Conservation (phyloP, 2,329 filamentous ascomycete genomes). For the Endoconidiophora laricicola region DNA sequence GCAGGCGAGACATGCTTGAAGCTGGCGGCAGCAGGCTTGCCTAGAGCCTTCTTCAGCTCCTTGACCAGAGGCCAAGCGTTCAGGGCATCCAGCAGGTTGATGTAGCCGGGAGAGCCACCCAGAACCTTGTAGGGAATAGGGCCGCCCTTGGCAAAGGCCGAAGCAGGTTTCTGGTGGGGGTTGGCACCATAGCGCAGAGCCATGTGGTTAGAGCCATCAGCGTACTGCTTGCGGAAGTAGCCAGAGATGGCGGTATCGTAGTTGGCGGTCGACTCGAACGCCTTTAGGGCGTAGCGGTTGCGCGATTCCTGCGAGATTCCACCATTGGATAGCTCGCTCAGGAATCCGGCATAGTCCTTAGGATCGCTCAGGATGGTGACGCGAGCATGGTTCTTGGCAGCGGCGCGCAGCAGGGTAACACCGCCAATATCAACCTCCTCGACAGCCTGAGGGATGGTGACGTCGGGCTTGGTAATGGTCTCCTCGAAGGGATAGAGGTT, state of each 20-base stretch:
- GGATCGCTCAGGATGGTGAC: slow-evolving; percentile 95
- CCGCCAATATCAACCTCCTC: slow-evolving; percentile 98
- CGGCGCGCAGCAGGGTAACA: slow-evolving; percentile 87
- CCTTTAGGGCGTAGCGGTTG: slow-evolving; percentile 85
- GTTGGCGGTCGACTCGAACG: slow-evolving; percentile 94
- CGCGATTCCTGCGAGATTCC: slow-evolving; percentile 74
- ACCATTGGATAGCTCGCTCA: slow-evolving; percentile 74
- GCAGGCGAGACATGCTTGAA: slow-evolving; percentile 99
- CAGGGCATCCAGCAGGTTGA: slow-evolving; percentile 89
- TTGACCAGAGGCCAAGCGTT: slow-evolving; percentile 96
- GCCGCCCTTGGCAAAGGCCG: slow-evolving; percentile 58
- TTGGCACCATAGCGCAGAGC: slow-evolving; percentile 89
- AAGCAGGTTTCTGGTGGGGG: slow-evolving; percentile 93
- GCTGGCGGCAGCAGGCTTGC: slow-evolving; percentile 78
- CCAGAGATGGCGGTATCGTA: slow-evolving; percentile 90
- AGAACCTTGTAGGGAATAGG: slow-evolving; percentile 90
- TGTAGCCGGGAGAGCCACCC: slow-evolving; percentile 78
- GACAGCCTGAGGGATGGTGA: slow-evolving; percentile 89
- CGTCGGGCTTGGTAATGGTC: slow-evolving; percentile 90
- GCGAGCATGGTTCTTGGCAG: slow-evolving; percentile 92
- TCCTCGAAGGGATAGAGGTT: slow-evolving; percentile 99
- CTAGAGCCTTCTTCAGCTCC: slow-evolving; percentile 79
- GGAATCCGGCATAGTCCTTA: slow-evolving; percentile 81
- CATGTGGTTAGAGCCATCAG: slow-evolving; percentile 66
- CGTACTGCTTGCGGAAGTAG: slow-evolving; percentile 96